Conservation (phyloP, 2,329 filamentous ascomycete species). For the Alternaria tenuissima region DNA sequence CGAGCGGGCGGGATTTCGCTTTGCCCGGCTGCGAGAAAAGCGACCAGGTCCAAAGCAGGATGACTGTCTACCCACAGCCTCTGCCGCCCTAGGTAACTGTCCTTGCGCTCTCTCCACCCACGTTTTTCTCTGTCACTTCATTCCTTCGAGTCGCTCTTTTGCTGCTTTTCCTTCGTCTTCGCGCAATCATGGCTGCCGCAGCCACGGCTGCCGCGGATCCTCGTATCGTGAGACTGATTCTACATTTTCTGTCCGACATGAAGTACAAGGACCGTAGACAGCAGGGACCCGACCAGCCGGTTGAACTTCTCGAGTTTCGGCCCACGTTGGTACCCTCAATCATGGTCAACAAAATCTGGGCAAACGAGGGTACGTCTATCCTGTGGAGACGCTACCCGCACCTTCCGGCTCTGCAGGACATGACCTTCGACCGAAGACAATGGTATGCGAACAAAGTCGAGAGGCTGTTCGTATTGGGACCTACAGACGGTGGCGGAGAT, state of each 20-base stretch:
- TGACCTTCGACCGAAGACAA: constrained; percentile 34
- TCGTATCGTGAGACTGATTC: constrained; percentile 36
- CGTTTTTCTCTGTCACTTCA: constrained; percentile 2
- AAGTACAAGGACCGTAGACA: constrained; percentile 44
- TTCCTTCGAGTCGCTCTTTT: constrained; percentile 6
- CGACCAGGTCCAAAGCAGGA: constrained; percentile 22
- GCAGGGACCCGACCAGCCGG: constrained; percentile 40
- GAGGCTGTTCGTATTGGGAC: constrained; percentile 32
- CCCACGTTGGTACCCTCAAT: constrained; percentile 44
- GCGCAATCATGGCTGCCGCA: constrained; percentile 35
- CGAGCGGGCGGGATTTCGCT: constrained; percentile 14
- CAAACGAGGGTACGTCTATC: constrained; percentile 42
- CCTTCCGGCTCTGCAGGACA: constrained; percentile 34
- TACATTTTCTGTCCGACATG: constrained; percentile 42
- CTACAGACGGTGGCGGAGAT: constrained; percentile 21
- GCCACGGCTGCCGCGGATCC: constrained; percentile 30
- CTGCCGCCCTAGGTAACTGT: constrained; percentile 8
- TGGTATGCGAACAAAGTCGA: constrained; percentile 46
- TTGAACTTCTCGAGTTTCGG: constrained; percentile 46
- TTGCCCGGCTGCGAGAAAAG: constrained; percentile 21
- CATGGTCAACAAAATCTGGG: constrained; percentile 45
- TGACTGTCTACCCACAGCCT: constrained; percentile 16
- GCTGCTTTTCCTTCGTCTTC: constrained; percentile 13
- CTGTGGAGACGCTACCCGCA: constrained; percentile 45
- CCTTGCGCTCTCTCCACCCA: constrained; percentile 3